Evolutionary conservation across 1,139 yeast species (phyloP).

Genomic region (Saccharomycopsis crataegensis): DNA sequence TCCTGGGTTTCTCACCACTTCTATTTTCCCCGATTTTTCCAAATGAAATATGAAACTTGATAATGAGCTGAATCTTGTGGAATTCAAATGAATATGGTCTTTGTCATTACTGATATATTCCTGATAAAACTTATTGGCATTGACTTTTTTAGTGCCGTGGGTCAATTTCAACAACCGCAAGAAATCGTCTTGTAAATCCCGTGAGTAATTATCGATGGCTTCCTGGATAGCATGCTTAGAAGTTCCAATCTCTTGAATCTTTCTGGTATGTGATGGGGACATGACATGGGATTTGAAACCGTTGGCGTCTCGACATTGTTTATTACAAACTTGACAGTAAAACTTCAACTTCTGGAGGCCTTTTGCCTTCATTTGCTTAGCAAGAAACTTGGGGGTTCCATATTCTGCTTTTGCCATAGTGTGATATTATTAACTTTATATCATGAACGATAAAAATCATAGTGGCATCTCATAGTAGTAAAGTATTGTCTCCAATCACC

Average conservation of each 20-base stretch:
- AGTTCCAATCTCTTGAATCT: slow-evolving; percentile 35
- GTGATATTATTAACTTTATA: not conserved
- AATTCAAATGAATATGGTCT: slow-evolving; percentile 83
- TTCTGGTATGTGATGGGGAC: slow-evolving; percentile 67
- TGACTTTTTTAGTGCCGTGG: slow-evolving; percentile 78
- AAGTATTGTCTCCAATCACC: not conserved
- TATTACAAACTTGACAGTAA: slow-evolving; percentile 83
- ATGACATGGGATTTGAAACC: slow-evolving; percentile 85
- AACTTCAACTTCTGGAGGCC: slow-evolving; percentile 82
- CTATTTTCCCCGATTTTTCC: slow-evolving; percentile 51
- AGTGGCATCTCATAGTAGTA: too few species aligned
- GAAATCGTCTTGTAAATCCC: slow-evolving; percentile 57
- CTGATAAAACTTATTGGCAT: slow-evolving; percentile 83
- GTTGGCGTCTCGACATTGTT: slow-evolving; percentile 93
- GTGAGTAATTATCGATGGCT: slow-evolving; percentile 54
- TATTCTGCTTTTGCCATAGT: slow-evolving; percentile 56
- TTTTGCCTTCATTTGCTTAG: slow-evolving; percentile 70
- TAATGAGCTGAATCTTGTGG: slow-evolving; percentile 73
- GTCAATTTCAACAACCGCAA: slow-evolving; percentile 50
- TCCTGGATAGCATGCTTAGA: slow-evolving; percentile 35
- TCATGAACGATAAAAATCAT: not conserved
- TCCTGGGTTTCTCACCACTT: slow-evolving; percentile 30
- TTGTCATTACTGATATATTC: slow-evolving; percentile 70
- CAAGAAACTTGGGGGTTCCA: slow-evolving; percentile 76
- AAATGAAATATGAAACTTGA: slow-evolving; percentile 64